A percentile compares a stretch with the other conserved stretches of the same genome.
Conservation (phyloP, 2,329 filamentous ascomycete genomes). For the Penicillium occitanis region DNA sequence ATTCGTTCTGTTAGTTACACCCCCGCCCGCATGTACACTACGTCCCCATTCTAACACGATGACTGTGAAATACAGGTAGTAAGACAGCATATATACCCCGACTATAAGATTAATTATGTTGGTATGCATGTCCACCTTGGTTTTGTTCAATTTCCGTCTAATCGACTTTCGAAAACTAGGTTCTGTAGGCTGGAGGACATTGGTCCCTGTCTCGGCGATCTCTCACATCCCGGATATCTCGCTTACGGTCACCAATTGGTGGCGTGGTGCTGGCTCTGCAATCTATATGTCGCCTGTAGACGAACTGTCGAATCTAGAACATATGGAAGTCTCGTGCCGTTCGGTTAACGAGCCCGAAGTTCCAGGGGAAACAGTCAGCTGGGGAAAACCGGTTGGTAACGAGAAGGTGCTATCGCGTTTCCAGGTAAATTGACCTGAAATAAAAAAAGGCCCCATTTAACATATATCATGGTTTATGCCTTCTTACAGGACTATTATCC, state of each 20-base stretch:
- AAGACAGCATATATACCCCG: too few species aligned
- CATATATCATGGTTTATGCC: too few species aligned
- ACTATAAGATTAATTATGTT: too few species aligned
- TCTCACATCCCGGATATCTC: neutral
- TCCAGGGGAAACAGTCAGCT: neutral
- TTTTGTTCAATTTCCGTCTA: too few species aligned
- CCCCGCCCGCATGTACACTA: too few species aligned
- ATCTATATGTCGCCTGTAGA: conserved; percentile 2
- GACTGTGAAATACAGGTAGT: too few species aligned
- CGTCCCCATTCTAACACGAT: too few species aligned
- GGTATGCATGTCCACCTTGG: too few species aligned
- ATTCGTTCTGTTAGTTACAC: neutral
- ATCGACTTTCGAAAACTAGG: neutral
- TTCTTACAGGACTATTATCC: too few species aligned
- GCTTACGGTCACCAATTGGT: neutral
- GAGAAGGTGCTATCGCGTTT: neutral
- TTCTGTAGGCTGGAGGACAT: neutral
- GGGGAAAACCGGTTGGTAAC: neutral
- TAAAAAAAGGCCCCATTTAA: too few species aligned
- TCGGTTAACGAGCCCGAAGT: neutral
- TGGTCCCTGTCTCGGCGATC: conserved; percentile 1
- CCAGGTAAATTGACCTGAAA: too few species aligned
- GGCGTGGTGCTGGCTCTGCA: neutral
- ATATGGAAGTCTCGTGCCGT: conserved; percentile 4
- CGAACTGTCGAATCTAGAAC: neutral